Base-by-base conservation (phyloP, 345 rosid species). In the Rhodamnia rubescens region DNA sequence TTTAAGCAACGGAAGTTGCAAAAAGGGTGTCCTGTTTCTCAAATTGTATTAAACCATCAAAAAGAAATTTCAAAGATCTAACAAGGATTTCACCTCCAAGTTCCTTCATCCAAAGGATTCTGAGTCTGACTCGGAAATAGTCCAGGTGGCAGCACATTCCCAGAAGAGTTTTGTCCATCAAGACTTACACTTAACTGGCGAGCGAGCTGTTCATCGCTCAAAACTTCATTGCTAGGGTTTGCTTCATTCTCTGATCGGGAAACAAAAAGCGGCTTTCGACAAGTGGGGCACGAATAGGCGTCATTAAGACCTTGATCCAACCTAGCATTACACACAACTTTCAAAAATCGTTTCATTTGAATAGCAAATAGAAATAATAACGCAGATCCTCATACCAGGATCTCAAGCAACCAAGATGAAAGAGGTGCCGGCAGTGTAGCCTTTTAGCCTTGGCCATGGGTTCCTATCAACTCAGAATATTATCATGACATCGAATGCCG, bases 391-490 rank as follows among this genome's bases (percentile, higher is more conserved):
- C 54, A 54, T 93, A 97, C 99, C 99, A 97, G 87, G 99, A 97
- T 94, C 98, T 94, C 93, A 97, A 93, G 93, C 99, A 97, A 85
- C 94, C 95, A 87, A 97, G 98, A 92, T 97, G 99, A 82, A 96
- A 96, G 85, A 97, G 96, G 88, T 97, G 99, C 88, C 89, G 93
- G 92, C 99, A 97, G 86, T 91, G 90, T 61, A 97, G 95, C 93
- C 87, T 95, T 92, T 97, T 97, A 81, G 99, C 99, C 92, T 94
- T 97, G 59, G 96, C 98, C 99, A 97, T 97, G 85, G 99, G 97
- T 93, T 97, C 99, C 99, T 97, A 96, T 84, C 86, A 90, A 88
- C 86, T 84, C 50, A 58, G 44, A 81, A 87, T 84, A 74, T 89
- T 87, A 81, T 82, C 85, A 92, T 59, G 84, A 53, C 81, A 61